A percentile compares a stretch with the other conserved stretches of the same genome.
Evolutionary conservation across 2,329 filamentous ascomycete genomes (phyloP).

Genomic region (Colletotrichum sp.): DNA sequence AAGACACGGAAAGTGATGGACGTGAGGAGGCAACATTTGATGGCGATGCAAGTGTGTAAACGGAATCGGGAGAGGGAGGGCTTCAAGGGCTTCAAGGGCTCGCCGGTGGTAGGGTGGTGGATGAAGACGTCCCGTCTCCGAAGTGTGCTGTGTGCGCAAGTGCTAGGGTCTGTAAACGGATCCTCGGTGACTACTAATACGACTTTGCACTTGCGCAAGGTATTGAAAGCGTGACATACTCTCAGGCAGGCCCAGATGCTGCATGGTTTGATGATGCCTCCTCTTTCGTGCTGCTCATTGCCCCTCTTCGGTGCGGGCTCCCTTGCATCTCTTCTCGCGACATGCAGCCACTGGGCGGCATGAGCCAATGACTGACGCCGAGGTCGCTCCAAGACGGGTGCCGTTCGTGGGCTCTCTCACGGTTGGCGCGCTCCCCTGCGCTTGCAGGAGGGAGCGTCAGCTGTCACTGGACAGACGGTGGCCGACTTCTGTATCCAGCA

Average conservation of each 20-base stretch:
- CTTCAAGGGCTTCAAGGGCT: not conserved
- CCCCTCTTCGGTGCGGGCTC: conserved; percentile 10
- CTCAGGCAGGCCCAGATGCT: not conserved
- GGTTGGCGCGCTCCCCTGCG: conserved; percentile 16
- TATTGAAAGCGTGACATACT: not conserved
- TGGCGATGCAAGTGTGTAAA: conserved; percentile 16
- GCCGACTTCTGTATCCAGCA: conserved; percentile 5
- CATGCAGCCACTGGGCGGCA: conserved; percentile 12
- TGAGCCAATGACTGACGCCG: conserved; percentile 13
- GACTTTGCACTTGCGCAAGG: not conserved
- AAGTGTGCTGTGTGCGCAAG: not conserved
- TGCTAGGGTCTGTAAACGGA: not conserved
- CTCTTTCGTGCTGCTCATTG: conserved; percentile 11
- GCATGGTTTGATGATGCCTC: conserved; percentile 7
- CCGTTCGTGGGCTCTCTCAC: conserved; percentile 2
- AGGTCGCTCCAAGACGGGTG: conserved; percentile 1
- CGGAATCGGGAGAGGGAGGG: conserved; percentile 3
- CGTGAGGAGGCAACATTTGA: conserved; percentile 9
- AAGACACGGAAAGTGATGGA: not conserved
- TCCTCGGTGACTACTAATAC: not conserved
- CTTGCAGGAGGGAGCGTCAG: conserved; percentile 10
- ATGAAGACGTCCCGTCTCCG: not conserved
- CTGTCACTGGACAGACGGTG: conserved; percentile 15
- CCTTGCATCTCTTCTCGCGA: conserved; percentile 15
- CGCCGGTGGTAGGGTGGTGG: not conserved